Evolutionary conservation across 164 flowering plant species (phyloP).

Genomic region (Tetracentron sinense): DNA sequence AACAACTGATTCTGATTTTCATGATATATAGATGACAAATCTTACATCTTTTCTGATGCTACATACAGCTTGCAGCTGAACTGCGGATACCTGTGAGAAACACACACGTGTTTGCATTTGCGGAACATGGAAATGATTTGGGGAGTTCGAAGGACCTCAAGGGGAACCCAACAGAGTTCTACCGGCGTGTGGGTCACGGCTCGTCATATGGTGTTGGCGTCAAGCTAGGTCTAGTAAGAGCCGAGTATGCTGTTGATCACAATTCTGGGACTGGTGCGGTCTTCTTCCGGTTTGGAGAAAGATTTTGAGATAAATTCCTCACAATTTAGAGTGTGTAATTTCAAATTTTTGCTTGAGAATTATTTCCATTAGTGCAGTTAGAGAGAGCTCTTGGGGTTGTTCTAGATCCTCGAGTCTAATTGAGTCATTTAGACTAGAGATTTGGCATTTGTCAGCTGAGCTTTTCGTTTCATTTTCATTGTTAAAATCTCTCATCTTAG

Average conservation of each 20-base stretch:
- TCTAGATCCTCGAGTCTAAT: too few species aligned
- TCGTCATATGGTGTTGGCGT: slow-evolving; percentile 92
- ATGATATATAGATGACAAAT: background rate
- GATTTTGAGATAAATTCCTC: slow-evolving; percentile 44
- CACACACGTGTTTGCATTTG: slow-evolving; percentile 88
- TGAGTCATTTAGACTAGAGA: too few species aligned
- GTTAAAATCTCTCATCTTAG: too few species aligned
- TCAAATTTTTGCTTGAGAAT: slow-evolving; percentile 10
- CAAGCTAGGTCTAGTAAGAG: slow-evolving; percentile 85
- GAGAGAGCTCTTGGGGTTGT: background rate
- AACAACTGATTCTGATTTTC: background rate
- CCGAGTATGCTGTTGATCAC: slow-evolving; percentile 96
- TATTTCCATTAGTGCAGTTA: slow-evolving; percentile 5
- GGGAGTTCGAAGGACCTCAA: slow-evolving; percentile 96
- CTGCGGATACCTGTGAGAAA: slow-evolving; percentile 76
- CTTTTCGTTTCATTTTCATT: too few species aligned
- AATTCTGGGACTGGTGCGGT: slow-evolving; percentile 93
- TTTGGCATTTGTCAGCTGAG: too few species aligned
- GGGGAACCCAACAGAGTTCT: slow-evolving; percentile 97
- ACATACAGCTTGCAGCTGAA: slow-evolving; percentile 81
- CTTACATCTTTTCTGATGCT: background rate
- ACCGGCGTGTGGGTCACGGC: slow-evolving; percentile 84
- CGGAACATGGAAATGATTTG: slow-evolving; percentile 93
- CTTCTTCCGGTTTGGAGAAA: slow-evolving; percentile 94
- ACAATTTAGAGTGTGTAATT: background rate